phyloP scores from a whole-genome alignment of 2,329 filamentous ascomycete species.

The Hypoxylon sp. region DNA sequence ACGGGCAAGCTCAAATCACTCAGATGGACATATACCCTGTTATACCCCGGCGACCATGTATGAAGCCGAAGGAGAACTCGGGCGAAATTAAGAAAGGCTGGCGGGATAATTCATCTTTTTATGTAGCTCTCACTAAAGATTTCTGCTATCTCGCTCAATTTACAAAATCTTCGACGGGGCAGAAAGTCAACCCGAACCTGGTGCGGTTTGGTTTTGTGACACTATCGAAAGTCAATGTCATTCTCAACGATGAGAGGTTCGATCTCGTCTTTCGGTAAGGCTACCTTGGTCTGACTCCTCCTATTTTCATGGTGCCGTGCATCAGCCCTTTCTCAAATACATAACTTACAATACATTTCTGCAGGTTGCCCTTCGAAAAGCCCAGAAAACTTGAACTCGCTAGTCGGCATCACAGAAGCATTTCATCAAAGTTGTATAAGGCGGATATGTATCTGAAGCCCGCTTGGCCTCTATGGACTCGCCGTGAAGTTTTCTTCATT shows the following conservation, averaged over 20 bases:
- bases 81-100: conserved; percentile 61
- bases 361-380: conserved; percentile 59
- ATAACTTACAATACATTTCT: conserved; percentile 9
- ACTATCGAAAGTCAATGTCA: conserved; percentile 65
- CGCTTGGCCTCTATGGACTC: conserved; percentile 69
- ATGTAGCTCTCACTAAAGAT: conserved; percentile 66
- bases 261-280: conserved; percentile 67
- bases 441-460: conserved; percentile 69
- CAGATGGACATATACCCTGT: conserved; percentile 66
- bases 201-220: conserved; percentile 66
- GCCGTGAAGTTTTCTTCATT: conserved; percentile 65
- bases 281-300: not conserved
- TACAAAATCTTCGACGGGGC: conserved; percentile 60
- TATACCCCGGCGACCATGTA: conserved; percentile 61
- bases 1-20: conserved; percentile 55
- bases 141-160: conserved; percentile 67
- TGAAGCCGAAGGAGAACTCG: conserved; percentile 56
- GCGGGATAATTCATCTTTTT: conserved; percentile 66
- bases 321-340: conserved; percentile 13
- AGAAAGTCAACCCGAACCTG: conserved; percentile 63
- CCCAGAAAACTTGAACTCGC: conserved; percentile 64
- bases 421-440: conserved; percentile 67
- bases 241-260: conserved; percentile 68
- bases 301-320: conserved; percentile 2
- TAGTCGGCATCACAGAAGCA: conserved; percentile 66